Evolutionary conservation across 805 yeast genomes (phyloP), one percentile per base, ranked within the genome.

Genomic region (Zygosaccharomyces siamensis): DNA sequence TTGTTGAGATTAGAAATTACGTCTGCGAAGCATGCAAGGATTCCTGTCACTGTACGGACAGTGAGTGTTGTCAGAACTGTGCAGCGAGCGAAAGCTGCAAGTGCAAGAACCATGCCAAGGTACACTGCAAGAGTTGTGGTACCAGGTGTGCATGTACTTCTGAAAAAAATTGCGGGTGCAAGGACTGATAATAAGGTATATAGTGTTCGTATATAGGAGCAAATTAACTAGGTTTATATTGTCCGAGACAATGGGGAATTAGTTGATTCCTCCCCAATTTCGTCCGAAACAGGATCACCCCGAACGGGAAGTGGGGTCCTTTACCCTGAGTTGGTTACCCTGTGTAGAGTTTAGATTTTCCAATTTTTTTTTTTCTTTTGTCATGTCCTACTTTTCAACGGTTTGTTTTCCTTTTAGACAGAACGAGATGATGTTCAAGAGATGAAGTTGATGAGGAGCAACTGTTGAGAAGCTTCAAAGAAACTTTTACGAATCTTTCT

Each of bases 371-470:
- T 32, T 23, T 40, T 27, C 27, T 32, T 18, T 30, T 30, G 44
- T 23, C 24, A 23, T 4, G 24, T 23, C 44, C 18, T 24, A 28
- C 33, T 6, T 16, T n/a, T 16, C 12, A 18, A 26, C 43, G 24
- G 28, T 44, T 37, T 36, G 35, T 36, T 37, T 44, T 44, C 47
- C 33, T 44, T 44, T 44, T 18, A 10, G 36, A 28, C 42, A 39
- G 21, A 44, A 24, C 40, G 41, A 30, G 41, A 44, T 44, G 41
- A 27, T n/a, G 28, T 16, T 18, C 18, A 23, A 36, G 33, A 33
- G 39, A 43, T 41, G 44, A 41, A 35, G 43, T 39, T 8, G 43
- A 40, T 41, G 36, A 41, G 44, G 18, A 41, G 44, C 37, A 41
- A 41, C 5, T 33, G 16, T 7, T 16, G 32, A 20, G 24, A 11